Conservation (phyloP, 2,329 filamentous ascomycete species). For the Tricladium varicosporioides region DNA sequence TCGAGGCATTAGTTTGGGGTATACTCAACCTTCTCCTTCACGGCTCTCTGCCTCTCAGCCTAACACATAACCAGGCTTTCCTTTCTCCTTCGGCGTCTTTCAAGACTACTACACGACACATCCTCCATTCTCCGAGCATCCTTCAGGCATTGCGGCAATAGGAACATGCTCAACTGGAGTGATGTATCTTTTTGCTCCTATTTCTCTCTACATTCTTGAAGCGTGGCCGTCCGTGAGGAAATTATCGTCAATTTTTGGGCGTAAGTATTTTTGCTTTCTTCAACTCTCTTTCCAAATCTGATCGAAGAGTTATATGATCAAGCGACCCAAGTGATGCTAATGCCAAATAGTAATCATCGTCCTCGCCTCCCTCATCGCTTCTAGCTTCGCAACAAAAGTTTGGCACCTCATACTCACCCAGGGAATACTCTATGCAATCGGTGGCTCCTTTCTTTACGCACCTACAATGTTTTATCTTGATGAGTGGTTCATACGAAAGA, state of each 20-base stretch:
- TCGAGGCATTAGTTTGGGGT: conserved; percentile 55
- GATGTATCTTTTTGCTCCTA: conserved; percentile 29
- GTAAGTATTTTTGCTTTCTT: neutral
- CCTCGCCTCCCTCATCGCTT: conserved; percentile 35
- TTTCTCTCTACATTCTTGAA: conserved; percentile 23
- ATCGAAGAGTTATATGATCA: no score
- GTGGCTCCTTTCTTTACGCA: conserved; percentile 40
- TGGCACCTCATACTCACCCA: conserved; percentile 46
- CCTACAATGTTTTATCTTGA: conserved; percentile 43
- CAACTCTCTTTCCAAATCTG: neutral
- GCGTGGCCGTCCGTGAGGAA: conserved; percentile 35
- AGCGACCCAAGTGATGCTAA: neutral
- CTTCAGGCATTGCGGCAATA: conserved; percentile 42
- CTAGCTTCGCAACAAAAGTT: conserved; percentile 42
- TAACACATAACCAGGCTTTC: conserved; percentile 32
- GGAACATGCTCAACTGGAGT: conserved; percentile 35
- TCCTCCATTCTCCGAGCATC: conserved; percentile 34
- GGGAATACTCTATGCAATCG: conserved; percentile 45
- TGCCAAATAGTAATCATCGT: conserved; percentile 33
- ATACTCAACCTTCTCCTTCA: conserved; percentile 14
- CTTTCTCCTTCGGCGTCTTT: conserved; percentile 40
- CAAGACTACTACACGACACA: conserved; percentile 42
- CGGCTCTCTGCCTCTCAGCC: conserved; percentile 9
- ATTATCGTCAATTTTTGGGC: conserved; percentile 32
- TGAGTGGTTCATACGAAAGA: conserved; percentile 47